Conservation (phyloP, 2,329 filamentous ascomycete genomes). For the Aspergillus ochraceus region DNA sequence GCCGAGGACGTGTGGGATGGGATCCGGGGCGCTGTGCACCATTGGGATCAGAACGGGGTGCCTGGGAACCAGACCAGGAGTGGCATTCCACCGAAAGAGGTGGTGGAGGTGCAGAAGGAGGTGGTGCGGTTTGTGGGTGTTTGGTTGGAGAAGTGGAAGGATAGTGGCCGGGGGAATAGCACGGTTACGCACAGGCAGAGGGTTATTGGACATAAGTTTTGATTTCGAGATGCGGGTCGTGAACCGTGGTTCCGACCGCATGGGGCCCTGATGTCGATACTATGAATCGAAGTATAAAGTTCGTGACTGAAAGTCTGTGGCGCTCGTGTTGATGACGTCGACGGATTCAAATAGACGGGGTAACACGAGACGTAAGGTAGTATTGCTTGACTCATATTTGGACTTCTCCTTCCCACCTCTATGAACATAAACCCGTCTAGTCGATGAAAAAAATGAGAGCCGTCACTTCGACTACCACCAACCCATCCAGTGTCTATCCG, state of each 20-base stretch:
- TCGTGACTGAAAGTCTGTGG: too few species aligned
- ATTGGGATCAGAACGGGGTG: slow-evolving; percentile 53
- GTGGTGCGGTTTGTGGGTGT: slow-evolving; percentile 63
- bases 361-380: too few species aligned
- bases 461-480: too few species aligned
- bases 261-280: background rate
- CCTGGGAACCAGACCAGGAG: slow-evolving; percentile 38
- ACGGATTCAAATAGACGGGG: too few species aligned
- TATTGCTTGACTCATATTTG: too few species aligned
- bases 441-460: too few species aligned
- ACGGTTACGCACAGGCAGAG: background rate
- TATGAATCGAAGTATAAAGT: background rate
- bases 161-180: background rate
- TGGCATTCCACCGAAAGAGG: slow-evolving; percentile 53
- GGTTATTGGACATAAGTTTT: background rate
- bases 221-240: too few species aligned
- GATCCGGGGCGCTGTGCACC: slow-evolving; percentile 67
- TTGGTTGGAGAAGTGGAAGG: slow-evolving; percentile 65
- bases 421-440: too few species aligned
- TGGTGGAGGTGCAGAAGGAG: slow-evolving; percentile 59
- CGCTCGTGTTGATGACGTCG: too few species aligned
- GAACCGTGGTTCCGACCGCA: background rate
- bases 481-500: too few species aligned
- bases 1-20: slow-evolving; percentile 23
- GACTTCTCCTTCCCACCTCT: too few species aligned